Evolutionary conservation across 179 eudicot genomes (phyloP).

Genomic region (Beta macrorhiza): DNA sequence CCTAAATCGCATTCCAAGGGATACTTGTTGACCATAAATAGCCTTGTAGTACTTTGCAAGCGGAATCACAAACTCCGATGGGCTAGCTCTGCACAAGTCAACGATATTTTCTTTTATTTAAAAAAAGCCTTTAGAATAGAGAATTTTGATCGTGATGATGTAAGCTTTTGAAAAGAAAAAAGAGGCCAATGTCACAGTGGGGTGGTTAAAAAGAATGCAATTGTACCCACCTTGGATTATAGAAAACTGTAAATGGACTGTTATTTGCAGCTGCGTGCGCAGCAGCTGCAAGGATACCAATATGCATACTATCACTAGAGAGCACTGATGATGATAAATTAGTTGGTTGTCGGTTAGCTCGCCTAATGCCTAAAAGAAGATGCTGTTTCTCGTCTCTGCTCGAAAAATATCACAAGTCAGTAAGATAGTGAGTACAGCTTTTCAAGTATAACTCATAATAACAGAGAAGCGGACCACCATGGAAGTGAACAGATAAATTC

Average conservation of each 20-base stretch:
- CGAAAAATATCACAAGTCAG: conserved; percentile 5
- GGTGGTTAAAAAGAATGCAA: conserved; percentile 4
- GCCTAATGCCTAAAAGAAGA: conserved; percentile 87
- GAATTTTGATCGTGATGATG: background rate
- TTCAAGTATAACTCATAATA: background rate
- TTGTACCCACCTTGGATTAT: conserved; percentile 70
- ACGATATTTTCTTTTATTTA: background rate
- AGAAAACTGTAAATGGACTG: conserved; percentile 93
- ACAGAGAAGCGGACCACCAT: background rate
- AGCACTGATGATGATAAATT: conserved; percentile 86
- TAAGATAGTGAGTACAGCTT: conserved; percentile 3
- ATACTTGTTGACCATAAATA: conserved; percentile 73
- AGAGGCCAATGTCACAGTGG: background rate
- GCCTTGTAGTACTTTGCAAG: conserved; percentile 93
- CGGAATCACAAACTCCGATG: conserved; percentile 91
- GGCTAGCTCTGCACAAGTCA: conserved; percentile 74
- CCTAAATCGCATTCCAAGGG: conserved; percentile 94
- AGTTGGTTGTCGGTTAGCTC: conserved; percentile 87
- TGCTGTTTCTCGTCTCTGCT: conserved; percentile 88
- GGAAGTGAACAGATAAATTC: background rate
- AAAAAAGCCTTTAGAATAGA: conserved; percentile 7
- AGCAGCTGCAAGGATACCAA: conserved; percentile 95
- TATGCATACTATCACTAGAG: conserved; percentile 98
- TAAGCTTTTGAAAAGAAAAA: background rate
- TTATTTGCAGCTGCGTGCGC: conserved; percentile 98